Conservation (phyloP, 2,329 filamentous ascomycete genomes). For the Aureobasidium mangrovei region DNA sequence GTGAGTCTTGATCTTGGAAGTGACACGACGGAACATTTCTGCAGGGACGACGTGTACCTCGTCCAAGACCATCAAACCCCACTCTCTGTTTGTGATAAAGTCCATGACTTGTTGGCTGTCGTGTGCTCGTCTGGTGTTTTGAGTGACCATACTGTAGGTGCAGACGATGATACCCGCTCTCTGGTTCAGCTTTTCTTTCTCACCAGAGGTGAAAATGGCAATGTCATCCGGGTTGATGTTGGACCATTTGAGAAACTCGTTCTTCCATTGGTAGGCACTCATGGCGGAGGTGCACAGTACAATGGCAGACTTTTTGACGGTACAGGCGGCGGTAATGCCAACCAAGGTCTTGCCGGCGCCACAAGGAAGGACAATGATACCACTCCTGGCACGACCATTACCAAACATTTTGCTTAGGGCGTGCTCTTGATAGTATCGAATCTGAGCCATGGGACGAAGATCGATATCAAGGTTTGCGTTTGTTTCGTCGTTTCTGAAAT, state of each 20-base stretch:
- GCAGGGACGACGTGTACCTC: constrained; percentile 98
- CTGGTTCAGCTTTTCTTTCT: constrained; percentile 75
- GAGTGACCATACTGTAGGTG: constrained; percentile 98
- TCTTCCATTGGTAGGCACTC: constrained; percentile 94
- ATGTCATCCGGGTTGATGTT: constrained; percentile 93
- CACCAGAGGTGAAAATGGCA: constrained; percentile 87
- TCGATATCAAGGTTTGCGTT: constrained; percentile 94
- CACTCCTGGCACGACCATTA: constrained; percentile 92
- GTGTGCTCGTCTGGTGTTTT: constrained; percentile 75
- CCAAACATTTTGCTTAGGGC: constrained; percentile 99
- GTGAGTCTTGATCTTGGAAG: constrained; percentile 85
- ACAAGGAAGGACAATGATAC: constrained; percentile 93
- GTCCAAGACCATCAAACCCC: constrained; percentile 94
- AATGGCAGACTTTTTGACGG: constrained; percentile 92
- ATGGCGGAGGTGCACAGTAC: constrained; percentile 95
- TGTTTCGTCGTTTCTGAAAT: constrained; percentile 82
- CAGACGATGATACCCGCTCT: constrained; percentile 95
- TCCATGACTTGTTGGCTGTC: constrained; percentile 98
- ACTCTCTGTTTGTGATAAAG: constrained; percentile 80
- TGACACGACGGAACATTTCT: constrained; percentile 91
- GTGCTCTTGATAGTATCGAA: constrained; percentile 93
- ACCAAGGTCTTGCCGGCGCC: constrained; percentile 96
- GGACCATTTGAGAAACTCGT: constrained; percentile 98
- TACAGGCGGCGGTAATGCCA: constrained; percentile 96
- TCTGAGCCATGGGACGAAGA: constrained; percentile 77